Base-by-base conservation (phyloP, 1,284 basidiomycete genomes). In the Ganoderma sinense region DNA sequence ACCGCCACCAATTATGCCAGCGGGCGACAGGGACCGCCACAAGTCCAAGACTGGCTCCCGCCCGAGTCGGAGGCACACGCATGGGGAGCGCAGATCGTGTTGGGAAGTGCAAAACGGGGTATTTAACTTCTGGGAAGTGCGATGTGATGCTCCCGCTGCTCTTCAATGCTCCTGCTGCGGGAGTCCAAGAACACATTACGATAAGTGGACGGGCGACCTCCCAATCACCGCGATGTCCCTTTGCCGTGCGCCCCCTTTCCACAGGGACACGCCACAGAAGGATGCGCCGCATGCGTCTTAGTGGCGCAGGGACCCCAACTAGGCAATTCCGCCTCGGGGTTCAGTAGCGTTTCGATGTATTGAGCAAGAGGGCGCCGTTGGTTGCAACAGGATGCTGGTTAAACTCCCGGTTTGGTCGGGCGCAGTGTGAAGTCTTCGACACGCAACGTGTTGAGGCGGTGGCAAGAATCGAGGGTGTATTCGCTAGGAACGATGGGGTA, bases 1-100 rank as follows among this genome's bases (percentile, higher is more conserved):
- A 20, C 31, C 26, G 56, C 56, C 56, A 59, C 56, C 56, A 59
- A 36, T 39, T 39, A 59, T 59, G 11, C 31, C 56, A 39, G 60
- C 39, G 56, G 45, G 51, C 33, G 23, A 62, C 39, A 62, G 4
- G 36, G 56, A 16, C 26, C 39, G 56, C n/a, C 36, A 11, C 36
- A 39, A 39, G 36, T 3, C 26, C 48, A 14, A n/a, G 10, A 51
- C 13, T 26, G 48, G 20, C 55, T 20, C 16, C 16, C 31, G 6
- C 20, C 20, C 31, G 29, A 31, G 18, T 7, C 18, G 33, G 31
- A 33, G 31, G 8, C 29, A 56, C 55, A 26, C 26, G 16, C 31
- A 14, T 16, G 18, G 36, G 36, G 26, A 56, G 18, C 55, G 31
- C 55, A 33, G 55, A 59, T 59, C 56, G 18, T 59, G 20, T 20